Base-by-base conservation (phyloP, 148 eudicot species). In the Euryodendron excelsum region DNA sequence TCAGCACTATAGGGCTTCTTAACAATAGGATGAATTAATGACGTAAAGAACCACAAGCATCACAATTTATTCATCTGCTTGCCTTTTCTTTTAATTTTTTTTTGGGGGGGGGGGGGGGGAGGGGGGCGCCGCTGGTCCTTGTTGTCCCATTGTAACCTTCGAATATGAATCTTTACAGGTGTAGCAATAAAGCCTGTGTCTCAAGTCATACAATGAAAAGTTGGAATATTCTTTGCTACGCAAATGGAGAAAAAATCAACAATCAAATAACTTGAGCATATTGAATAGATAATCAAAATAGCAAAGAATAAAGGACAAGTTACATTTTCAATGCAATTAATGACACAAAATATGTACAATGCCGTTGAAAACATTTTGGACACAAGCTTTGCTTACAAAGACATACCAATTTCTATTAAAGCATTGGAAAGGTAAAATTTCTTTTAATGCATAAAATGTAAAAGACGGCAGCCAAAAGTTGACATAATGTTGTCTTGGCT, bases 91-190 rank as follows among this genome's bases (percentile, higher is more conserved):
- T 10, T 34, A 21, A 64, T 14, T 4, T 31, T 30, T 14, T 6
- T 13, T n/a, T n/a, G n/a, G n/a, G n/a, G n/a, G n/a, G n/a, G n/a
- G n/a, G n/a, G n/a, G n/a, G n/a, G n/a, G n/a, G n/a, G n/a, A n/a
- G n/a, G n/a, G n/a, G n/a, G n/a, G n/a, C n/a, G n/a, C n/a, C n/a
- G n/a, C n/a, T n/a, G n/a, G n/a, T n/a, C n/a, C n/a, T n/a, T n/a
- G n/a, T n/a, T 97, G 85, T 94, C 94, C 73, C 93, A 39, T 39
- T 39, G 44, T 39, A 4, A 39, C 44, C n/a, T 39, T 39, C 44
- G 8, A 1, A 39, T 39, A 39, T 39, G 0, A 39, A 28, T 62
- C 15, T 33, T 64, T 64, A 37, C n/a, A 64, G 11, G n/a, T 33
- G 10, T 63, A 5, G 36, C 21, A 36, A 37, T 34, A 37, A 28